Base-by-base conservation (phyloP, 1,284 basidiomycete genomes). In the Leccinum griseonigrum region DNA sequence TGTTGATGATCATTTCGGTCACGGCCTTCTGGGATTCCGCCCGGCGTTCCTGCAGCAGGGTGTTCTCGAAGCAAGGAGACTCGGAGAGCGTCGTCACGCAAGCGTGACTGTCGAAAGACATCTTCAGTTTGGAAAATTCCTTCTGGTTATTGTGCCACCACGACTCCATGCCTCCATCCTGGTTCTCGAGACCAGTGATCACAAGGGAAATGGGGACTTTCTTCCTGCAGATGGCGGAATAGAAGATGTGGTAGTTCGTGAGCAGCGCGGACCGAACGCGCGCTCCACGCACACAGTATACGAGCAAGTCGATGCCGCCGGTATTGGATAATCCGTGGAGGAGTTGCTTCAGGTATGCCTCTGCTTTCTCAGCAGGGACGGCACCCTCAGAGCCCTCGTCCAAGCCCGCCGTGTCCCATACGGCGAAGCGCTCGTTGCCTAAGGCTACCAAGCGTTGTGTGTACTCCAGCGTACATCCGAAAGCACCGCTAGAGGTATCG, bases 401-500 rank as follows among this genome's bases (percentile, higher is more conserved):
- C 9, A 74, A 32, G 16, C 70, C 73, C 13, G 70, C 70, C n/a
- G 73, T 74, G 31, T 72, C 70, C 69, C 71, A 72, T 57, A 72
- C 9, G 14, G 60, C 55, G 50, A 62, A 70, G 7, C 14, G 34
- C n/a, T 61, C 62, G 18, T 22, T 51, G 9, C 28, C 57, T 14
- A 72, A 28, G 22, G 54, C 32, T 34, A 74, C 1, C 16, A 48
- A 7, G 56, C 69, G 34, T 48, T 53, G 67, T 52, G 26, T 57
- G 14, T 69, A 68, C 29, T 63, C 59, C 7, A 68, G 61, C 18
- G 70, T 74, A 51, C 70, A 74, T 26, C 70, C 73, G 3, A 61
- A 50, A 1, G 72, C 71, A 14, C 65, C 64, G 18, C 65, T 72
- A 11, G 70, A 72, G 13, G 64, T 69, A 54, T 63, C 54, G 9